phyloP scores from a whole-genome alignment of 2,329 filamentous ascomycete genomes.

The Dactylellina drechsleri region DNA sequence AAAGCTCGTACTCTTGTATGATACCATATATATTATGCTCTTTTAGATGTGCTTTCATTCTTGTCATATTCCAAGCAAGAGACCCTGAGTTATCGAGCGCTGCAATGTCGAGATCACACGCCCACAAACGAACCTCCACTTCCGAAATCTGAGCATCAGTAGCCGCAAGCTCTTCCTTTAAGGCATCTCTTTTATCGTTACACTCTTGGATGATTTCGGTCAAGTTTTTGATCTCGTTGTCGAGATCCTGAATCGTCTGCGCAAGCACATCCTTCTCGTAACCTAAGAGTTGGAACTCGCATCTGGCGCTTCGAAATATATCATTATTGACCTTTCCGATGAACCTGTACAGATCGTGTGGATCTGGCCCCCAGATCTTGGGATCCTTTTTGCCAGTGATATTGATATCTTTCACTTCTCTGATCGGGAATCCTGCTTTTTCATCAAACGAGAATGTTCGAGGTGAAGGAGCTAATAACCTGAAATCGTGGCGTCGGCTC shows the following conservation, averaged over 20 bases:
- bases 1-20: slow-evolving; percentile 11
- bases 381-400: slow-evolving; percentile 15
- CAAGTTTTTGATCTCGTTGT: neutral
- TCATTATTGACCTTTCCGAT: slow-evolving; percentile 12
- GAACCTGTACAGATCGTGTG: neutral
- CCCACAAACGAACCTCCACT: neutral
- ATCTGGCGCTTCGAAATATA: slow-evolving; percentile 7
- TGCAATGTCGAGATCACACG: neutral
- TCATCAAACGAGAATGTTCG: slow-evolving; percentile 5
- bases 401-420: neutral
- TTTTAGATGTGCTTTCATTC: neutral
- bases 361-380: neutral
- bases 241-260: slow-evolving; percentile 3
- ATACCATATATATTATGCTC: slow-evolving; percentile 16
- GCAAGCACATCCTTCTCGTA: slow-evolving; percentile 10
- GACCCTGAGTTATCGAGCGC: slow-evolving; percentile 3
- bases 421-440: slow-evolving; percentile 2
- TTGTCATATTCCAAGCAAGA: slow-evolving; percentile 1
- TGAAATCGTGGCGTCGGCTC: neutral
- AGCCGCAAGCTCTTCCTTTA: neutral
- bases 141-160: neutral
- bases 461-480: neutral
- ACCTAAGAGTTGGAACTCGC: slow-evolving; percentile 8
- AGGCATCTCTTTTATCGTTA: neutral
- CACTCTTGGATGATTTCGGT: neutral